Conservation (phyloP, 1,284 basidiomycete species). For the Farysia itapuensis region DNA sequence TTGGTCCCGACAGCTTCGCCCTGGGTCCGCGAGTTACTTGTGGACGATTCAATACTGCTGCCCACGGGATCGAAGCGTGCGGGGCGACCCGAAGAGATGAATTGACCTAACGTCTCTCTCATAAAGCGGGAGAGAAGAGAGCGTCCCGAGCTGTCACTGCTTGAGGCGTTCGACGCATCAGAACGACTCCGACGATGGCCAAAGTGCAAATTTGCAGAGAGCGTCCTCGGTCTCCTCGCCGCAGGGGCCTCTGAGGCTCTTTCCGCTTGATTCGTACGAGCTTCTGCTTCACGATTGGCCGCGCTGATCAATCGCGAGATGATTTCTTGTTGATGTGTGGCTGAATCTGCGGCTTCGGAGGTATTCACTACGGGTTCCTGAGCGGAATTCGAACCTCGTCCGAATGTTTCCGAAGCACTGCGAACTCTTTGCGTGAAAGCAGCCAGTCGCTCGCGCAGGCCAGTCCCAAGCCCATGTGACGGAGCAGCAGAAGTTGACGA, state of each 20-base stretch:
- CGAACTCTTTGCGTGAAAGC: constrained; percentile 14
- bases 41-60: background rate
- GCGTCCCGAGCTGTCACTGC: background rate
- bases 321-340: constrained; percentile 22
- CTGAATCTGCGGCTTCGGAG: background rate
- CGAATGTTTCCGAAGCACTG: constrained; percentile 7
- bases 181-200: background rate
- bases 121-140: background rate
- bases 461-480: constrained; percentile 8
- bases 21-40: background rate
- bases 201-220: background rate
- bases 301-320: constrained; percentile 18
- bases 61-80: background rate
- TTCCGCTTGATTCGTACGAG: too few relatives aligned
- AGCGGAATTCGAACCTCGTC: background rate
- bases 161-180: background rate
- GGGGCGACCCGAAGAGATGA: background rate
- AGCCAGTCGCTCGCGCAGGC: constrained; percentile 24
- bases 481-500: background rate
- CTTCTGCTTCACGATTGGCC: constrained; percentile 18
- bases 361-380: background rate
- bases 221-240: background rate
- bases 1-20: background rate
- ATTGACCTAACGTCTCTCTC: background rate
- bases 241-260: background rate